A percentile compares a stretch with the other conserved stretches of the same genome.
Conservation (phyloP, 345 rosid genomes). For the Ceriops tagal region DNA sequence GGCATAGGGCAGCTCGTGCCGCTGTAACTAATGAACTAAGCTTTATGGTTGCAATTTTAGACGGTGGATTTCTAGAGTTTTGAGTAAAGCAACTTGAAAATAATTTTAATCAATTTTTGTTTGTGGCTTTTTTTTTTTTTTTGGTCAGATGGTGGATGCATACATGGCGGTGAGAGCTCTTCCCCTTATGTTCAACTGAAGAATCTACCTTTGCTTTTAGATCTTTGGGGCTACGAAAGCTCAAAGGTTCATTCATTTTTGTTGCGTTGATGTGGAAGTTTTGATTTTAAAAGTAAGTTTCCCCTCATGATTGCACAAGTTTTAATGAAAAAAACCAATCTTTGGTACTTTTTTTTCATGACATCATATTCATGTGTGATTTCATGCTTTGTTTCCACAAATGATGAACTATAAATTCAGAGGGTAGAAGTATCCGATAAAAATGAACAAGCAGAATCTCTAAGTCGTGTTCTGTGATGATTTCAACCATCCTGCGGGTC, state of each 20-base stretch:
- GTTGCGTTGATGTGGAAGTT: not conserved
- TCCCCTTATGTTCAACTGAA: constrained; percentile 71
- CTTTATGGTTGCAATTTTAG: constrained; percentile 1
- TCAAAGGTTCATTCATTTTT: not conserved
- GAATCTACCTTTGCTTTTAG: not conserved
- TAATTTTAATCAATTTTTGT: not conserved
- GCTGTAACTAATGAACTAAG: constrained; percentile 80
- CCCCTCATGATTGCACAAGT: not conserved
- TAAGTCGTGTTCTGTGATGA: too few species aligned
- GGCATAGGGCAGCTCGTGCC: constrained; percentile 74
- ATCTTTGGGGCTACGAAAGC: not conserved
- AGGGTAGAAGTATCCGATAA: too few species aligned
- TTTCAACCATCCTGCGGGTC: too few species aligned
- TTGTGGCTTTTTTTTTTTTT: not conserved
- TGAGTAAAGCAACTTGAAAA: not conserved
- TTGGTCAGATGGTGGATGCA: constrained; percentile 82
- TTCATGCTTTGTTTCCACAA: too few species aligned
- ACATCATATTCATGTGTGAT: too few species aligned
- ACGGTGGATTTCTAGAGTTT: too few species aligned
- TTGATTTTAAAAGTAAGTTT: not conserved
- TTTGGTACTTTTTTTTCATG: too few species aligned
- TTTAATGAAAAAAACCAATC: too few species aligned
- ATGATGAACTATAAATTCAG: too few species aligned
- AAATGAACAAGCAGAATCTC: too few species aligned
- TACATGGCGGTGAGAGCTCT: constrained; percentile 92